These are phyloP conservation scores for Arthroderma sp. DNA, from an alignment of 2,329 filamentous ascomycete genomes.

Conservation along the genomic window DNA sequence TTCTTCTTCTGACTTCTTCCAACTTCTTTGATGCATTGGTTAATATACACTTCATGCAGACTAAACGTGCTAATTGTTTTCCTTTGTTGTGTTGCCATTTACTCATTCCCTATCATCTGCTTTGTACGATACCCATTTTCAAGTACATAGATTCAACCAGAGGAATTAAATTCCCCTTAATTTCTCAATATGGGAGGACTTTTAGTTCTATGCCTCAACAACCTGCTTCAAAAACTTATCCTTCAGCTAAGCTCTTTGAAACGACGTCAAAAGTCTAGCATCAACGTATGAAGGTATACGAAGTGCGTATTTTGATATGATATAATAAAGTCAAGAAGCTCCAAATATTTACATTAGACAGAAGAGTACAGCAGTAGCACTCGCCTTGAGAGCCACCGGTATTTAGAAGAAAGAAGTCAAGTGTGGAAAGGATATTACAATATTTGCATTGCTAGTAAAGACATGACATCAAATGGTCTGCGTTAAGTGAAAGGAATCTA, in stretches of 20 bases:
- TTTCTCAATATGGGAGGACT: not conserved
- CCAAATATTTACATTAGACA: too few relatives aligned
- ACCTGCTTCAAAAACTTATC: not conserved
- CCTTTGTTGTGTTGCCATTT: not conserved
- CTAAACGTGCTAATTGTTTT: not conserved
- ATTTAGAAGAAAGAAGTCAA: not conserved
- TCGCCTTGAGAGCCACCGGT: not conserved
- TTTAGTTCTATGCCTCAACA: not conserved
- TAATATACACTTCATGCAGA: constrained; percentile 1
- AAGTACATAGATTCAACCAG: constrained; percentile 2
- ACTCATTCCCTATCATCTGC: not conserved
- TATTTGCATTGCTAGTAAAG: constrained; percentile 4
- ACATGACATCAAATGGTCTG: not conserved
- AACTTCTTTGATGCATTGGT: not conserved
- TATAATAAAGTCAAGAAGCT: too few relatives aligned
- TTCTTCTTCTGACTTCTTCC: not conserved
- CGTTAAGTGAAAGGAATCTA: not conserved
- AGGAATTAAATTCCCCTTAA: not conserved
- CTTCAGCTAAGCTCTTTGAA: not conserved
- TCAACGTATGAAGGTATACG: too few relatives aligned
- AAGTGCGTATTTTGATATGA: too few relatives aligned
- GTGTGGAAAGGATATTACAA: not conserved
- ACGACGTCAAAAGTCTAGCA: too few relatives aligned
- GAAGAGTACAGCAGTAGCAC: not conserved
- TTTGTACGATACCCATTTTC: constrained; percentile 5